These are phyloP conservation scores for Tylopilus vinaceipallidus DNA, from an alignment of 768 basidiomycete species.

Conservation along the genomic window DNA sequence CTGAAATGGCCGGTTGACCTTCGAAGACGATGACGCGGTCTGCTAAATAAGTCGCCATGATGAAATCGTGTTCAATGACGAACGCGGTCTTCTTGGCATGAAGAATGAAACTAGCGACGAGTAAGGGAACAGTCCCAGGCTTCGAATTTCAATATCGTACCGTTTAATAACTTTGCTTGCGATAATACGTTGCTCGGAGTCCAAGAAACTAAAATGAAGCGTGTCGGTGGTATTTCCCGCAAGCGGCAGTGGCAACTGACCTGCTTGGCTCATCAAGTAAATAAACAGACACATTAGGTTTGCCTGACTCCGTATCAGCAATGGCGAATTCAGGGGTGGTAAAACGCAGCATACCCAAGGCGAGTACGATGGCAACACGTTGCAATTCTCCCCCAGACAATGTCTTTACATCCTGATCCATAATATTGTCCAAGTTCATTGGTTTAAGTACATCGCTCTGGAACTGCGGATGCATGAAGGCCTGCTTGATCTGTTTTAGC, in stretches of 20 bases:
- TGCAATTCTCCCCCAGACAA: slow-evolving; percentile 98
- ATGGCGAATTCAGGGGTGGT: neutral
- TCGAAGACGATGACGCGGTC: slow-evolving; percentile 95
- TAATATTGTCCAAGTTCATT: slow-evolving; percentile 90
- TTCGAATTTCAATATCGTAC: slow-evolving; percentile 34
- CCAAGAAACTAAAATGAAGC: slow-evolving; percentile 67
- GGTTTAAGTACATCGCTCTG: slow-evolving; percentile 97
- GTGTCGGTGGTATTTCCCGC: slow-evolving; percentile 1
- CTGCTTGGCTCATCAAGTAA: slow-evolving; percentile 93
- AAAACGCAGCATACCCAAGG: slow-evolving; percentile 56
- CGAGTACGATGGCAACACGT: slow-evolving; percentile 93
- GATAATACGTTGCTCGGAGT: slow-evolving; percentile 99
- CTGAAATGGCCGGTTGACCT: slow-evolving; percentile 80
- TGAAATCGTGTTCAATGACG: slow-evolving; percentile 99
- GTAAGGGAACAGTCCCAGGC: slow-evolving; percentile 1
- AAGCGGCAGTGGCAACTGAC: slow-evolving; percentile 35
- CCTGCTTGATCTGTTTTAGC: slow-evolving; percentile 88
- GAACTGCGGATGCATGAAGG: slow-evolving; percentile 99
- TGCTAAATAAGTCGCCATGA: slow-evolving; percentile 99
- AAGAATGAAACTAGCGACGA: slow-evolving; percentile 70
- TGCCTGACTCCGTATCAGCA: slow-evolving; percentile 41
- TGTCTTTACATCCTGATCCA: slow-evolving; percentile 98
- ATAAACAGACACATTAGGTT: slow-evolving; percentile 82
- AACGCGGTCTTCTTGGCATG: slow-evolving; percentile 98
- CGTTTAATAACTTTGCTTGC: slow-evolving; percentile 98